phyloP scores from a whole-genome alignment of 2,329 filamentous ascomycete species.

The Fusarium napiforme region DNA sequence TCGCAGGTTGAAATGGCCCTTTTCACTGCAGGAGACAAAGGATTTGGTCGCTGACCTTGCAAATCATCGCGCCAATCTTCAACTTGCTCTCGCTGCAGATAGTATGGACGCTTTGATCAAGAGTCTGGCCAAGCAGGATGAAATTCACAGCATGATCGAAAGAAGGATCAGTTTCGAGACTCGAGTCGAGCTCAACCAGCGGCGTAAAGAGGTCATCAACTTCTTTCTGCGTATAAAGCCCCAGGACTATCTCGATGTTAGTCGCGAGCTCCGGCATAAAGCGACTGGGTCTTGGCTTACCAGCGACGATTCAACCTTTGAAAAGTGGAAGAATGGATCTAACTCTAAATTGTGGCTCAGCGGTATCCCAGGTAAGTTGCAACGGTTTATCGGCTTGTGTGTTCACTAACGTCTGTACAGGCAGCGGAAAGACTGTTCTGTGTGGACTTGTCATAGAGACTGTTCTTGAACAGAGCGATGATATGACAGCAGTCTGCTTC shows the following conservation, averaged over 20 bases:
- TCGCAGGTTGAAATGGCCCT: background rate
- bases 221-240: background rate
- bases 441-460: conserved; percentile 3
- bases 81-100: background rate
- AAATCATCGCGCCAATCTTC: background rate
- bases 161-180: background rate
- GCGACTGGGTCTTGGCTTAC: background rate
- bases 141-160: background rate
- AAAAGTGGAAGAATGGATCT: background rate
- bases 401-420: background rate
- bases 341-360: background rate
- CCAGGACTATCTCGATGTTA: background rate
- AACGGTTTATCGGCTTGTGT: too few relatives aligned
- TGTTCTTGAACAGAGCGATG: background rate
- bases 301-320: background rate
- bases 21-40: background rate
- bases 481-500: background rate
- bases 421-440: background rate
- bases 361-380: background rate
- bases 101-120: background rate
- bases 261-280: background rate
- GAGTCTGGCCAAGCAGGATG: background rate
- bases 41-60: background rate
- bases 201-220: background rate
- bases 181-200: background rate